Evolutionary conservation across 108 stramenopile genomes (phyloP), one percentile per base, ranked within the genome.

Genomic region (Cyclotella sp.): DNA sequence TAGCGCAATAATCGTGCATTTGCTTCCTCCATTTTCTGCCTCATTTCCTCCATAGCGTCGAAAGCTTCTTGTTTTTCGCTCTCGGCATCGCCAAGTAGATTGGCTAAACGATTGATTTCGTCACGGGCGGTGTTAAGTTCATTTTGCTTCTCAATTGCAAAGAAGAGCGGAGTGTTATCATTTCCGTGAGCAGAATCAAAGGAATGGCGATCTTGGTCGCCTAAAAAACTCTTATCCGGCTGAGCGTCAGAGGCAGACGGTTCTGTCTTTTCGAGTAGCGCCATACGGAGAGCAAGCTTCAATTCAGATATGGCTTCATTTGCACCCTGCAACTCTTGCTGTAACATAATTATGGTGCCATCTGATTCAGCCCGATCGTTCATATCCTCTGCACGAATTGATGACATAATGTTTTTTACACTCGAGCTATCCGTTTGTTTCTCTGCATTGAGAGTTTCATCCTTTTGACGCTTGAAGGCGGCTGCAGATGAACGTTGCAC

Each of bases 91-190:
- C 91, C 90, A 55, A 92, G 66, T 59, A 95, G 55, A 73, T 78
- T 86, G 8, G 94, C 94, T 30, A 95, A 67, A 13, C 94, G 88
- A 59, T 84, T 82, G 74, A 95, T 95, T 75, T 95, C 94, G 60
- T 93, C 87, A 21, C 90, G 75, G 14, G 94, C 94, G 26, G 88
- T 88, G 42, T 92, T 90, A 12, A 95, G 78, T 71, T 95, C 94
- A 61, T 89, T 90, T 75, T 95, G 94, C 68, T 95, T 95, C 60
- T 95, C 94, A 68, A 95, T 91, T 16, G 94, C 94, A 76, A 88
- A 95, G 68, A 91, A 95, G 15, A 95, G 85, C 13, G 92, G 92
- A 63, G 86, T 92, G 49, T 70, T 67, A 27, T 90, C 85, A 46
- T 76, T 76, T 52, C 67, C 67, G 19, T 68, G 27, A 5, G 30